Conservation (phyloP, 176 grass and related monocot genomes). For the Lolium rigidum region DNA sequence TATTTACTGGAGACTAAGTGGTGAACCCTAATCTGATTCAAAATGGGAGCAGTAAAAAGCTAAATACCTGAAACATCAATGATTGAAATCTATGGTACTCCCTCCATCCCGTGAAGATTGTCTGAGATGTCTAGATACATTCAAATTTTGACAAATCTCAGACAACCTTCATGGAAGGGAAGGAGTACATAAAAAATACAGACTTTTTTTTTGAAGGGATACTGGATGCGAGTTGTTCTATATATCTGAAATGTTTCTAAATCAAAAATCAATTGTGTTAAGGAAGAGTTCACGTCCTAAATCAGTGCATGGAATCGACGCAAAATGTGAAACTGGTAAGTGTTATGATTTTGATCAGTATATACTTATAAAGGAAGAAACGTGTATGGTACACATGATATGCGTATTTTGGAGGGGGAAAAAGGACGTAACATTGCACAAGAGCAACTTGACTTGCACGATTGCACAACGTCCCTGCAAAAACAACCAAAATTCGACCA, state of each 20-base stretch:
- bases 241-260: not conserved
- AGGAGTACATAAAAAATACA: no score
- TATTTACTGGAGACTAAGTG: not conserved
- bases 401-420: not conserved
- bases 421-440: not conserved
- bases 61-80: not conserved
- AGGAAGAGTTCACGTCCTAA: no score
- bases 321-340: no score
- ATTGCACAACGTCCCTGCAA: not conserved
- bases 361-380: not conserved
- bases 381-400: not conserved
- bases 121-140: no score
- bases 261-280: not conserved
- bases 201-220: no score
- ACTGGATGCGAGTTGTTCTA: not conserved
- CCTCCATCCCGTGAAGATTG: no score
- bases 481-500: not conserved
- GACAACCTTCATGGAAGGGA: no score
- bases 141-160: no score
- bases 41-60: not conserved
- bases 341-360: no score
- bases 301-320: no score
- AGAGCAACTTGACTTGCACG: not conserved
- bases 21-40: not conserved
- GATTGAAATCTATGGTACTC: not conserved